These are phyloP conservation scores for Silybum marianum DNA, from an alignment of 129 eudicot species.

Conservation along the genomic window DNA sequence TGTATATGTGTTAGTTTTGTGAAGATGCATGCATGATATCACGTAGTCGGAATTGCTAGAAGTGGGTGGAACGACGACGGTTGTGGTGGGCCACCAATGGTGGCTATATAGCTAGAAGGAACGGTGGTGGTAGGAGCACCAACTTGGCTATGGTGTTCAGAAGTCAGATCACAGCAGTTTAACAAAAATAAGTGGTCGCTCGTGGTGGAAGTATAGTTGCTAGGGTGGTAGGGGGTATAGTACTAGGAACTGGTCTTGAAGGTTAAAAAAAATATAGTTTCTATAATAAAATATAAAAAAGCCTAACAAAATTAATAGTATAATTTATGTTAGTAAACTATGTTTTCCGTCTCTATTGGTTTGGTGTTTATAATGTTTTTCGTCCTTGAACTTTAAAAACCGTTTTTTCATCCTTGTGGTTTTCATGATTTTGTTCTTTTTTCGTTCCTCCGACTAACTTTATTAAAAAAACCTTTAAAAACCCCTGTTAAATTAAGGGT, in stretches of 20 bases:
- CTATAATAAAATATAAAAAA: too few species aligned
- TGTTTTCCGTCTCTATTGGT: too few species aligned
- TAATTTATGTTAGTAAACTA: too few species aligned
- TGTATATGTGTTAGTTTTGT: neutral
- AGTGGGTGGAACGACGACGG: neutral
- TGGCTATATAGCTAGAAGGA: neutral
- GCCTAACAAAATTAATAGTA: neutral
- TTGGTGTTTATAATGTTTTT: too few species aligned
- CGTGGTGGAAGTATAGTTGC: neutral
- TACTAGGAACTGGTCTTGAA: neutral
- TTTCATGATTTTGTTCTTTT: too few species aligned
- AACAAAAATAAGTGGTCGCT: neutral
- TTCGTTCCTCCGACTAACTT: too few species aligned
- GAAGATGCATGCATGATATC: neutral
- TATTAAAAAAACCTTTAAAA: too few species aligned
- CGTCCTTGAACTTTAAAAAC: too few species aligned
- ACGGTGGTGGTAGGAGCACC: neutral
- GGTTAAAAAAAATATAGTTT: neutral
- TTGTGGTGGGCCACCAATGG: too few species aligned
- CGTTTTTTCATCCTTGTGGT: too few species aligned
- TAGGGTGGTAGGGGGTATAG: too few species aligned
- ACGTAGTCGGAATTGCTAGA: neutral
- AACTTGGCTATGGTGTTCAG: neutral
- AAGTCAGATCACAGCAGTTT: neutral
- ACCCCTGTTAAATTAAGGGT: too few species aligned